Evolutionary conservation across 495 filamentous ascomycete species (phyloP).

Genomic region (Podospora pseudoanserina): DNA sequence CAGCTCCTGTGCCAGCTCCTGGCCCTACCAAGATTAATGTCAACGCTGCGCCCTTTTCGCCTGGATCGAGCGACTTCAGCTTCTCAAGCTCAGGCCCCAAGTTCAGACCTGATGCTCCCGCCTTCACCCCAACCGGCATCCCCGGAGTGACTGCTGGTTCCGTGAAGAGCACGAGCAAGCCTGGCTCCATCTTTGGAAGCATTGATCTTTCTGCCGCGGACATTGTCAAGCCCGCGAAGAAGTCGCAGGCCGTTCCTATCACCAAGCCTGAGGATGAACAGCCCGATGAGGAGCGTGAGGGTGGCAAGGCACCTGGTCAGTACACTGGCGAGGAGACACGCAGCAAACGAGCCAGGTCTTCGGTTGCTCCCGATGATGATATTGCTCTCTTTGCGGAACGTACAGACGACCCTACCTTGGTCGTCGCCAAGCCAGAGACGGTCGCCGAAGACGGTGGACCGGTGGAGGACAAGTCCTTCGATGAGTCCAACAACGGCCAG

Average conservation of each 20-base stretch:
- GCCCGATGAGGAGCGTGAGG: constrained; percentile 41
- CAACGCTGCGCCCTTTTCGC: constrained; percentile 66
- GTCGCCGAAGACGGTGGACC: constrained; percentile 22
- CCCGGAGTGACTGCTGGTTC: constrained; percentile 38
- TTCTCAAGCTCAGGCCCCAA: constrained; percentile 64
- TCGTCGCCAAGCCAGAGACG: constrained; percentile 18
- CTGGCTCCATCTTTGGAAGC: constrained; percentile 68
- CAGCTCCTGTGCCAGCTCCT: constrained; percentile 27
- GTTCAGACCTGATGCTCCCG: constrained; percentile 78
- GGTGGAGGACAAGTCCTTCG: constrained; percentile 38
- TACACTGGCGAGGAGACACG: constrained; percentile 53
- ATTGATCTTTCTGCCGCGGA: constrained; percentile 59
- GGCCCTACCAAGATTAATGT: constrained; percentile 58
- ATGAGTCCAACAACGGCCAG: constrained; percentile 41
- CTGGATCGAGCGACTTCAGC: constrained; percentile 65
- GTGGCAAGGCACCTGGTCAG: constrained; percentile 51
- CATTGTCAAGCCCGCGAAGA: constrained; percentile 58
- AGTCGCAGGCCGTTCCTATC: constrained; percentile 80
- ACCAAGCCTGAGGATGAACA: constrained; percentile 59
- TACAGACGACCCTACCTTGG: constrained; percentile 32
- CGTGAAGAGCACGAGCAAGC: constrained; percentile 36
- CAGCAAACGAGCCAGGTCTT: constrained; percentile 67
- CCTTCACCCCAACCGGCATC: constrained; percentile 63
- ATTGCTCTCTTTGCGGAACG: constrained; percentile 64
- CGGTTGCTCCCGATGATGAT: constrained; percentile 57